phyloP scores from a whole-genome alignment of 345 rosid genomes.

The Eucalyptus regnans region DNA sequence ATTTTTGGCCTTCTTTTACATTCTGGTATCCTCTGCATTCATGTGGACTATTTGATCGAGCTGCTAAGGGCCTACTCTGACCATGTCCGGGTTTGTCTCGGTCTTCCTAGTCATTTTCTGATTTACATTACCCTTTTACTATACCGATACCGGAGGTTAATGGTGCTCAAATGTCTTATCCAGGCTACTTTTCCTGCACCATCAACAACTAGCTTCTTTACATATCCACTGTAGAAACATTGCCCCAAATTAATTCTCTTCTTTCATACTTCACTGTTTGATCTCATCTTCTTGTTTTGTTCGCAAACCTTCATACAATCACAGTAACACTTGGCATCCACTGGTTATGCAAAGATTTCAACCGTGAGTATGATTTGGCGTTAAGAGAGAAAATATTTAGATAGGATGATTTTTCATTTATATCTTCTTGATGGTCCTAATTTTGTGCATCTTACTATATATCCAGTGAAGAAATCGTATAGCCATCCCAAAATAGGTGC shows the following conservation, averaged over 20 bases:
- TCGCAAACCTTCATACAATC: slow-evolving; percentile 1
- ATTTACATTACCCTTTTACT: not conserved
- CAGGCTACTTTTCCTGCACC: not conserved
- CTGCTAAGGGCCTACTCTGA: slow-evolving; percentile 43
- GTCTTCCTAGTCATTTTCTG: not conserved
- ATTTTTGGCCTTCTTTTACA: slow-evolving; percentile 4
- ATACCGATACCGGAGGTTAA: not conserved
- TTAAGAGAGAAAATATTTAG: not conserved
- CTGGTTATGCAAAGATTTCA: slow-evolving; percentile 67
- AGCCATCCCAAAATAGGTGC: not conserved
- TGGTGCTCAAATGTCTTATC: not conserved
- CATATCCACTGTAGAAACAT: not conserved
- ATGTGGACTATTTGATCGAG: slow-evolving; percentile 51
- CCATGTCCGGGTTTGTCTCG: slow-evolving; percentile 45
- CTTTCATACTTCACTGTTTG: not conserved
- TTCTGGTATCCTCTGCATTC: slow-evolving; percentile 44
- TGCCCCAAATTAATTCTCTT: not conserved
- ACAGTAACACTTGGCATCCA: slow-evolving; percentile 93
- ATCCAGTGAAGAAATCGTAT: not conserved
- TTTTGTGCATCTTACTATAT: not conserved
- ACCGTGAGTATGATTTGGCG: slow-evolving; percentile 32
- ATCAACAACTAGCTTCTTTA: not conserved
- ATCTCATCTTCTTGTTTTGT: not conserved
- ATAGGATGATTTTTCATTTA: not conserved
- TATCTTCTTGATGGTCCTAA: not conserved